Base-by-base conservation (phyloP, 139 green algal species). In the Choricystis sp. region DNA sequence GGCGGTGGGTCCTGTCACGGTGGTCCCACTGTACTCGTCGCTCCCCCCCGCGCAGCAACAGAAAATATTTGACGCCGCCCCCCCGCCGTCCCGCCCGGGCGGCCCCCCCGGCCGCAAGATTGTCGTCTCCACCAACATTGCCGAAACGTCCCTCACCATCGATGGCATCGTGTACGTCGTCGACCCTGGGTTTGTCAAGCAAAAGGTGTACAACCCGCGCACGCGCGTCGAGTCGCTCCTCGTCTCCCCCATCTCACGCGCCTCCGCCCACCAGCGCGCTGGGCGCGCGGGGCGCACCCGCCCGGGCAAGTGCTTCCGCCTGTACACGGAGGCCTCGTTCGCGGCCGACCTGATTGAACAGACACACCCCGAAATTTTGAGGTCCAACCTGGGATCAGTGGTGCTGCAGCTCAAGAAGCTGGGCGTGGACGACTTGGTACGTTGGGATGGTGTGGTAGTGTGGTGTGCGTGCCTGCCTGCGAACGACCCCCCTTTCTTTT, bases 351-450 rank as follows among this genome's bases (percentile, higher is more conserved):
- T 99, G 63, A 85, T 96, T 76, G 93, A 99, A 77, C 93, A 99
- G 79, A 99, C 93, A 0, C 98, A 98, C 80, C 93, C 93, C 14
- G 93, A 99, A 77, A 99, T 99, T 74, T 71, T 99, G 74, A 77
- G 93, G 29, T 96, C 87, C 62, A 99, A 99, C 77, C 81, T 99
- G 31, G 90, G 89, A 57, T 88, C 75, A 1, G 91, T 97, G 52
- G 93, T 99, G 66, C 74, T 99, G 69, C 87, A 96, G 81, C 84
- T 99, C 14, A 98, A 99, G 71, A 99, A 98, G 85, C 85, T 99
- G 62, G 94, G 92, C 56, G 96, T 99, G 40, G 87, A 99, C 60
- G 93, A 99, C 77, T 76, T 99, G 73, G 93, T 98, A 70, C 62
- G 77, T 65, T 14, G 0, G n/a, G n/a, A 19, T 62, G 55, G 19